Evolutionary conservation across 129 eudicot genomes (phyloP), one percentile per base, ranked within the genome.

Genomic region (Smallanthus sonchifolius): DNA sequence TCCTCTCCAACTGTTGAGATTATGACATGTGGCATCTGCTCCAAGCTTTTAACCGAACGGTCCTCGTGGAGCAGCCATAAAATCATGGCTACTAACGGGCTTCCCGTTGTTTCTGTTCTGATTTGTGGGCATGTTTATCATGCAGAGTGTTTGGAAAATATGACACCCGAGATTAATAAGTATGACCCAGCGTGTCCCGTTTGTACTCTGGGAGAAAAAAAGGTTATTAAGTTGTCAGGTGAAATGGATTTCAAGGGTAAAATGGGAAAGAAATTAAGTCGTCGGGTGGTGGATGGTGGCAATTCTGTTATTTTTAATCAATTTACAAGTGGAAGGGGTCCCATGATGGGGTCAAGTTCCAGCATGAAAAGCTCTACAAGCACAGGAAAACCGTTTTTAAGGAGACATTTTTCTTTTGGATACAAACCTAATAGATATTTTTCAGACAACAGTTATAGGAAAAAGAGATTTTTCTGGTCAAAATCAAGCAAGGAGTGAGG

Each of bases 61-160:
- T 95, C 97, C 17, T 84, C 76, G 34, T 91, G 87, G 88, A 83
- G 92, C 38, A 78, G 84, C 78, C 98, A 88, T 65, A 94, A 85
- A 45, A 72, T 94, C 37, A 59, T 56, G 37, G 81, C 87, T 24
- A 65, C 77, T 3, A 95, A 88, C 44, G 99, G 88, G 68, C 80
- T 91, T 30, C 84, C 92, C 9, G 92, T 89, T 61, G 92, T 87
- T 13, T 88, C 97, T 36, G 91, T 95, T 68, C 72, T 95, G 73
- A 74, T 82, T 34, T 95, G 96, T 73, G 97, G 96, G 45, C 99
- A 95, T 76, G 97, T 81, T n/a, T 95, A 91, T 74, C 99, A 95
- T 81, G 88, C 94, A 4, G 99, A 95, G 36, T 95, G 99, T 79
- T 80, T 95, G 79, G 99, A 95, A 69, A 77, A 76, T 71, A 91